Percentiles rank a stretch among this genome's conserved stretches.
These are phyloP conservation scores for Decorospora gaudefroyi DNA, from an alignment of 2,329 filamentous ascomycete species.

Conservation along the genomic window DNA sequence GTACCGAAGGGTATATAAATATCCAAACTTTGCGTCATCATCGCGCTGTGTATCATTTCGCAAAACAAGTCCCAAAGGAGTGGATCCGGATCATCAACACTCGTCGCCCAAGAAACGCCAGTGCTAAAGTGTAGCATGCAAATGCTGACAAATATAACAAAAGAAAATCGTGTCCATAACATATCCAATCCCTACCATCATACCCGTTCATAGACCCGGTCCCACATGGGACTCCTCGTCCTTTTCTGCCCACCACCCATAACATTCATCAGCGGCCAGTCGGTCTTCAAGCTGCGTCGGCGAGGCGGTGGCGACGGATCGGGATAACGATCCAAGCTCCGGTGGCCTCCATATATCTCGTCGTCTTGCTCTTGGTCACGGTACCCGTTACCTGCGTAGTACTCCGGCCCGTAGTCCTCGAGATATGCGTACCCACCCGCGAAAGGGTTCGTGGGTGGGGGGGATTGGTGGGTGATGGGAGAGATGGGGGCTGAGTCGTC, in stretches of 20 bases:
- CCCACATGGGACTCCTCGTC: constrained; percentile 40
- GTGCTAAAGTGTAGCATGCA: constrained; percentile 3
- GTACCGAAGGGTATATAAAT: constrained; percentile 5
- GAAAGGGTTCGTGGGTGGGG: constrained; percentile 30
- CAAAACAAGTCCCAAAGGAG: constrained; percentile 1
- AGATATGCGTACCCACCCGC: constrained; percentile 33
- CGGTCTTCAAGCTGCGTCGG: constrained; percentile 27
- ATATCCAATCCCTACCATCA: constrained; percentile 11
- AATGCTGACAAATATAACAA: constrained; percentile 19
- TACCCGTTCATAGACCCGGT: constrained; percentile 38
- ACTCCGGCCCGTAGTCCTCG: constrained; percentile 44
- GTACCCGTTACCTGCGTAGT: constrained; percentile 11
- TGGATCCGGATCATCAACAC: constrained; percentile 10
- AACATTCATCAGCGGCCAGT: constrained; percentile 41
- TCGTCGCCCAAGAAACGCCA: constrained; percentile 1
- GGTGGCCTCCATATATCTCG: constrained; percentile 38
- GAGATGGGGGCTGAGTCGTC: constrained; percentile 23
- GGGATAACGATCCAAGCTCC: constrained; percentile 35
- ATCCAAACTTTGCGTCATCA: neutral
- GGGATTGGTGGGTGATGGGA: constrained; percentile 18
- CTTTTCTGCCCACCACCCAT: constrained; percentile 20
- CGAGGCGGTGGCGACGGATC: constrained; percentile 14
- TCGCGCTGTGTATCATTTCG: constrained; percentile 3
- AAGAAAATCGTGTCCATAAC: constrained; percentile 15
- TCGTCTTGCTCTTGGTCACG: constrained; percentile 27